Evolutionary conservation across 1,284 basidiomycete genomes (phyloP).

Genomic region (Puccinia triticina): DNA sequence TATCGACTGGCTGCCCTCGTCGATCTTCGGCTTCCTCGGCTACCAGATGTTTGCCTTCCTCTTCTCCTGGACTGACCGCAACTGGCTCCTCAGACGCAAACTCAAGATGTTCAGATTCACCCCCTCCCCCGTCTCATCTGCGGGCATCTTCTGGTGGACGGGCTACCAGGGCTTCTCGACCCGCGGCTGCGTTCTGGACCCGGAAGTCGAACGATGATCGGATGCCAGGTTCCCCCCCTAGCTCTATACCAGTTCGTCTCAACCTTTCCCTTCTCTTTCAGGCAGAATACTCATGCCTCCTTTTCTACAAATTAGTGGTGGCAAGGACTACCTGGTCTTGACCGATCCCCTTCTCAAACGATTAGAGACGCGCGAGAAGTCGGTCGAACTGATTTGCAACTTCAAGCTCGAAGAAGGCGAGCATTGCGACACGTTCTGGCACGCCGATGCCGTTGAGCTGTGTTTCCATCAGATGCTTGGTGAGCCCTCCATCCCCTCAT

Average conservation of each 20-base stretch:
- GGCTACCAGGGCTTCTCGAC: constrained; percentile 68
- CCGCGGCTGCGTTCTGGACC: constrained; percentile 67
- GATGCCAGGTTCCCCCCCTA: constrained; percentile 67
- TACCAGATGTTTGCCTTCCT: constrained; percentile 69
- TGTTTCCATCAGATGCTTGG: constrained; percentile 40
- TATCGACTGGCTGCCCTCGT: constrained; percentile 63
- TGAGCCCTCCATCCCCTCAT: no score
- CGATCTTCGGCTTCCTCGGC: constrained; percentile 60
- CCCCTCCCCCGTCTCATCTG: constrained; percentile 65
- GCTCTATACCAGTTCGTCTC: constrained; percentile 63
- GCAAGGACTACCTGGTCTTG: constrained; percentile 64
- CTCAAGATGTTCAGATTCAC: constrained; percentile 71
- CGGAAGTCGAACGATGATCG: constrained; percentile 65
- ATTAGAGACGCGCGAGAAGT: constrained; percentile 63
- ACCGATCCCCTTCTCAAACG: constrained; percentile 65
- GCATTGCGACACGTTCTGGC: constrained; percentile 62
- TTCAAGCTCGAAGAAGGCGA: constrained; percentile 63
- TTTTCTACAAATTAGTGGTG: constrained; percentile 58
- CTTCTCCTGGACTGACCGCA: constrained; percentile 69
- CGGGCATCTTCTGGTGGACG: constrained; percentile 64
- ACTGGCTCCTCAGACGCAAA: constrained; percentile 67
- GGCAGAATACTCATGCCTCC: background rate
- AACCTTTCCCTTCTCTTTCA: background rate
- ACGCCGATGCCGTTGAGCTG: constrained; percentile 45
- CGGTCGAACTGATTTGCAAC: constrained; percentile 65